Evolutionary conservation across 768 basidiomycete species (phyloP).

Genomic region (Hygrocybe punicea): DNA sequence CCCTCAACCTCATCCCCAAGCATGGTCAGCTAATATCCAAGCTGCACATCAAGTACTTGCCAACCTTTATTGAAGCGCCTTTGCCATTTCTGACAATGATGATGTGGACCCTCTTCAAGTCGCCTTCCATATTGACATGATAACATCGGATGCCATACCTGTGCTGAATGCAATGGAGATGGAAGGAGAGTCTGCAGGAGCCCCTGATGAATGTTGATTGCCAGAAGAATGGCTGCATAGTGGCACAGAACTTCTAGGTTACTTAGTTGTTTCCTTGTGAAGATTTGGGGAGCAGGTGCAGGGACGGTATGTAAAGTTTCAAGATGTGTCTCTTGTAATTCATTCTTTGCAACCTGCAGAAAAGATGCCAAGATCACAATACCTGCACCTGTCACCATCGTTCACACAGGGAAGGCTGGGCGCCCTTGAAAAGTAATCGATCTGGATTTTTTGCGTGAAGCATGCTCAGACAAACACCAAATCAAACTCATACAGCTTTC

Average conservation of each 20-base stretch:
- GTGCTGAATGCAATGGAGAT: not conserved
- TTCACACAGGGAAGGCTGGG: not conserved
- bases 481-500: not conserved
- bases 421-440: not conserved
- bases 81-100: not conserved
- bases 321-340: too few relatives aligned
- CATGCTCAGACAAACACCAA: not conserved
- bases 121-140: not conserved
- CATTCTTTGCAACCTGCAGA: too few relatives aligned
- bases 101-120: conserved; percentile 1
- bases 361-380: too few relatives aligned
- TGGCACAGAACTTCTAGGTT: too few relatives aligned
- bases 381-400: not conserved
- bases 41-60: not conserved
- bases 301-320: too few relatives aligned
- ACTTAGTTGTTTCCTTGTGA: too few relatives aligned
- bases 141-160: not conserved
- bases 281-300: too few relatives aligned
- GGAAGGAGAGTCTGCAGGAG: not conserved
- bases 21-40: too few relatives aligned
- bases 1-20: too few relatives aligned
- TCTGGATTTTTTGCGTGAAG: not conserved
- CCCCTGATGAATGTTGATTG: too few relatives aligned
- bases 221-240: not conserved
- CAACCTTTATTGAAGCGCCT: not conserved